Evolutionary conservation across 108 stramenopile species (phyloP), one percentile per base, ranked within the genome.

Genomic region (Fragilaria radians): DNA sequence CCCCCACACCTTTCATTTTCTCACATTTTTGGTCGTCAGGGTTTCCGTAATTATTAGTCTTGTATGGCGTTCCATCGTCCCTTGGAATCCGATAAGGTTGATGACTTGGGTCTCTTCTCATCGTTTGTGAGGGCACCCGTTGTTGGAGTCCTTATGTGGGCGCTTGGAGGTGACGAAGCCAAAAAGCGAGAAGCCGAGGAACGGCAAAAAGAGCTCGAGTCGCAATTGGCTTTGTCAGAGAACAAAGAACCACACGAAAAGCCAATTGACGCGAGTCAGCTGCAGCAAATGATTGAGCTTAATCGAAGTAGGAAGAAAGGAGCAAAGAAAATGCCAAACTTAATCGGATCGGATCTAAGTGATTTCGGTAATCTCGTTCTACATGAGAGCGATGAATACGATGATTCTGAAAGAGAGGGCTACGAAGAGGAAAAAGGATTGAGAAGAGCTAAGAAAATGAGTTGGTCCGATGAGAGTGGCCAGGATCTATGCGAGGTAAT

Each of bases 11-110:
- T n/a, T n/a, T n/a, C n/a, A n/a, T n/a, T n/a, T n/a, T n/a, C n/a
- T n/a, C n/a, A n/a, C n/a, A n/a, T n/a, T n/a, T n/a, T n/a, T n/a
- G n/a, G n/a, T n/a, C n/a, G n/a, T n/a, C n/a, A n/a, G n/a, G n/a
- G n/a, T n/a, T n/a, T n/a, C n/a, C n/a, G n/a, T n/a, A n/a, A n/a
- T n/a, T n/a, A n/a, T n/a, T n/a, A n/a, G n/a, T 14, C 42, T 2
- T 28, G 18, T 18, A 91, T 91, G 89, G 89, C 89, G 24, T 91
- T 91, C 67, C 83, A 91, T 26, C 81, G 72, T 53, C 81, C 62
- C 26, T 62, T 91, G 21, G 83, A 87, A 66, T 81, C 86, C 0
- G 89, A 91, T 45, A 49, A 58, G 3, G 79, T 83, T 32, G 85
- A 74, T 50, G 78, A 82, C 54, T 63, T 78, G 29, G 76, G 76